These are phyloP conservation scores for Entrophospora sp. DNA, from an alignment of 192 early-diverging fungal species.

Conservation along the genomic window DNA sequence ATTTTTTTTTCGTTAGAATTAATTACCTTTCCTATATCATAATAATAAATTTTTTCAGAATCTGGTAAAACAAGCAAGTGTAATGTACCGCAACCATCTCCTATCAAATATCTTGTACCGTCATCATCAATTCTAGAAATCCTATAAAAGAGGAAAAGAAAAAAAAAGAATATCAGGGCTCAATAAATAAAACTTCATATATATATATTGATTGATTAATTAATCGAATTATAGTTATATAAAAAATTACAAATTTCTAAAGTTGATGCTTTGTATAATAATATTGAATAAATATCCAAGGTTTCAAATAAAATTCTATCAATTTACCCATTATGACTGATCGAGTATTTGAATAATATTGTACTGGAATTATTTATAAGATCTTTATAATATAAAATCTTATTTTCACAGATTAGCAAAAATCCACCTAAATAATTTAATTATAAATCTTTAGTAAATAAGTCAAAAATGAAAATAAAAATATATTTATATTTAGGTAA, in stretches of 20 bases:
- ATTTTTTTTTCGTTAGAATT: no score
- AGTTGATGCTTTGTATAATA: not conserved
- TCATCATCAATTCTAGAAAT: constrained; percentile 41
- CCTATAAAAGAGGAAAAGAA: not conserved
- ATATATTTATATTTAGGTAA: not conserved
- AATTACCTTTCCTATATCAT: constrained; percentile 44
- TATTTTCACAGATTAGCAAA: constrained; percentile 46
- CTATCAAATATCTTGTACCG: constrained; percentile 54
- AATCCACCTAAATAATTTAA: constrained; percentile 35
- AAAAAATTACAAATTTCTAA: not conserved
- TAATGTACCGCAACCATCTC: constrained; percentile 57
- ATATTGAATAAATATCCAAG: constrained; percentile 30
- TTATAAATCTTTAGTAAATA: not conserved
- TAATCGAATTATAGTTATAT: no score
- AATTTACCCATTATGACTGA: no score
- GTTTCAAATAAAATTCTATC: no score
- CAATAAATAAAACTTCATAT: not conserved
- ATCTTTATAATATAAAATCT: constrained; percentile 42
- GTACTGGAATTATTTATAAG: no score
- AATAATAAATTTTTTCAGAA: constrained; percentile 26
- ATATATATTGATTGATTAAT: not conserved
- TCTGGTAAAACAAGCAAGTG: constrained; percentile 43
- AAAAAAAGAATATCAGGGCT: not conserved
- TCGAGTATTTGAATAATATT: no score
- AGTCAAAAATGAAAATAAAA: not conserved